A percentile compares a stretch with the other conserved stretches of the same genome.
phyloP scores from a whole-genome alignment of 2,329 filamentous ascomycete genomes.

The Pyrenochaeta sp. region DNA sequence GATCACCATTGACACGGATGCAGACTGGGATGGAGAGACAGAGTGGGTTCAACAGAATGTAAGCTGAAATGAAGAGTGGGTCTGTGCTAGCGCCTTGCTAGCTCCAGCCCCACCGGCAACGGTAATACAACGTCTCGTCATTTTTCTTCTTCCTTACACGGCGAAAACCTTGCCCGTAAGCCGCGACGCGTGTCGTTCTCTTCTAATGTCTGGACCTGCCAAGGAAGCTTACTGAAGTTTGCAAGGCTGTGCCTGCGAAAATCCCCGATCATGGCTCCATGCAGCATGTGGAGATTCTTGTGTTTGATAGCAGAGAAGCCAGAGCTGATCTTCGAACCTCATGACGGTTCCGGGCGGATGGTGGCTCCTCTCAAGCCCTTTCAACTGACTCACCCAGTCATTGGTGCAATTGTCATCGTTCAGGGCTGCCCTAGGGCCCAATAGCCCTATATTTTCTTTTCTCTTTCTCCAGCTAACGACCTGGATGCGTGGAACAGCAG shows the following conservation, averaged over 20 bases:
- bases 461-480: neutral
- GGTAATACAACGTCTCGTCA: constrained; percentile 10
- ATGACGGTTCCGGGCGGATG: no score
- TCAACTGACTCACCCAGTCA: no score
- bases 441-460: no score
- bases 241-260: constrained; percentile 1
- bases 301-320: no score
- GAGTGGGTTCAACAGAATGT: constrained; percentile 10
- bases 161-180: constrained; percentile 12
- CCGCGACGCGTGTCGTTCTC: constrained; percentile 7
- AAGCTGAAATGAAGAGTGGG: constrained; percentile 1
- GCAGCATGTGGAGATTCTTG: neutral
- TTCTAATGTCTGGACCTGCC: constrained; percentile 6
- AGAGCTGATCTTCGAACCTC: no score
- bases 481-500: neutral
- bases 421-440: no score
- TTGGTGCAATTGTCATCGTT: no score
- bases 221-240: constrained; percentile 14
- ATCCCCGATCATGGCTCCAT: constrained; percentile 1
- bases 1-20: constrained; percentile 7
- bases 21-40: constrained; percentile 5
- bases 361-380: no score
- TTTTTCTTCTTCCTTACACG: constrained; percentile 7
- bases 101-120: constrained; percentile 9
- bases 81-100: constrained; percentile 12